Conservation (phyloP, 257 asterid genomes). For the Nicotiana paniculata region DNA sequence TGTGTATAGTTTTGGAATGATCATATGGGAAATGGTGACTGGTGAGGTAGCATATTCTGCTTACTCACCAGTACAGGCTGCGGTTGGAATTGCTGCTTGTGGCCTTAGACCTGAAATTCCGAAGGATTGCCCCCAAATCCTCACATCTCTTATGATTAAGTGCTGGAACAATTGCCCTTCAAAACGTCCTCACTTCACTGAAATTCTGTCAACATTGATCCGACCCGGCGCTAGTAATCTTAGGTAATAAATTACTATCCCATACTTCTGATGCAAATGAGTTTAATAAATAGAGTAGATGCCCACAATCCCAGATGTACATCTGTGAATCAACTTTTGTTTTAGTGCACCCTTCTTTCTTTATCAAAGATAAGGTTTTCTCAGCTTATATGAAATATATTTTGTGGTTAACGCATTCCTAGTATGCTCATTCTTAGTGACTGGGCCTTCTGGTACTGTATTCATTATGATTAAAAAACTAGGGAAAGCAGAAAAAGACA, state of each 20-base stretch:
- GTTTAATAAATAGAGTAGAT: constrained; percentile 9
- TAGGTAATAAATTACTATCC: constrained; percentile 33
- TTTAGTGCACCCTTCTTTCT: background rate
- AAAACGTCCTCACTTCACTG: constrained; percentile 84
- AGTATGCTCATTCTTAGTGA: background rate
- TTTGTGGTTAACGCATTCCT: background rate
- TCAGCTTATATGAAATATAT: background rate
- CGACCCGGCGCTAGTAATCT: constrained; percentile 31
- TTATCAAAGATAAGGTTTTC: background rate
- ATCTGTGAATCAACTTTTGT: no score
- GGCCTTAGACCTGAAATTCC: constrained; percentile 97
- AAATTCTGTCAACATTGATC: constrained; percentile 50
- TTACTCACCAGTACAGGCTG: constrained; percentile 94
- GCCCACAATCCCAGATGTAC: no score
- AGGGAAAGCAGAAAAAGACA: constrained; percentile 8
- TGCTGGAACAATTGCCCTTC: constrained; percentile 92
- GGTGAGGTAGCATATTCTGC: constrained; percentile 94
- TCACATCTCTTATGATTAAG: constrained; percentile 61
- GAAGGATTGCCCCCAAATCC: constrained; percentile 67
- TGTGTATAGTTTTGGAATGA: constrained; percentile 88
- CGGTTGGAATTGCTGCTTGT: constrained; percentile 98
- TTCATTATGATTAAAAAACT: background rate
- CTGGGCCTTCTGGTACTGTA: background rate
- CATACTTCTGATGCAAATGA: background rate
- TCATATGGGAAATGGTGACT: constrained; percentile 81